Percentiles rank a stretch among this genome's conserved stretches.
Evolutionary conservation across 2,329 filamentous ascomycete genomes (phyloP).

Genomic region (Teratosphaeria nubilosa): DNA sequence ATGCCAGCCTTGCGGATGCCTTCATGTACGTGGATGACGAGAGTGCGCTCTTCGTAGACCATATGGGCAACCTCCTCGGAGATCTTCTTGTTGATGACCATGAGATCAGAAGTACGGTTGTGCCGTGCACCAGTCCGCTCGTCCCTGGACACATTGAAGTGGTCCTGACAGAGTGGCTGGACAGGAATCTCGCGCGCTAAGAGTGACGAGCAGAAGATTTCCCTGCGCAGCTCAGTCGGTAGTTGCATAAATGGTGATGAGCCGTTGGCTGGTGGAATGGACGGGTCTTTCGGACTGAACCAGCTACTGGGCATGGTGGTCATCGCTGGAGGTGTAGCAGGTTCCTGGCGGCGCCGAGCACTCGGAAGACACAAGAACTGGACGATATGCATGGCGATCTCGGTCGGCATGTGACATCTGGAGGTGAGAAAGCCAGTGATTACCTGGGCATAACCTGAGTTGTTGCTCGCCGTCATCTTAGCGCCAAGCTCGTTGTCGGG

Average conservation of each 20-base stretch:
- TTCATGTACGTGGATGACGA: conserved; percentile 22
- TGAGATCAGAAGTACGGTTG: conserved; percentile 15
- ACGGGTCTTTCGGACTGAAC: background rate
- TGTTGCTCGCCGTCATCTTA: background rate
- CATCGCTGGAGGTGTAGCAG: background rate
- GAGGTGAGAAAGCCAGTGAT: background rate
- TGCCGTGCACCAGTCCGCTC: background rate
- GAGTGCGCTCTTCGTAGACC: conserved; percentile 22
- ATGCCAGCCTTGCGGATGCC: conserved; percentile 17
- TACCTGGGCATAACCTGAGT: background rate
- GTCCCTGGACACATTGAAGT: background rate
- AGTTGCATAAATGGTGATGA: conserved; percentile 7
- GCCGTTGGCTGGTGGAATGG: conserved; percentile 5
- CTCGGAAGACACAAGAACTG: background rate
- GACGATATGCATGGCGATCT: background rate
- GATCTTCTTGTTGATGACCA: conserved; percentile 17
- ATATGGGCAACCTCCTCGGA: conserved; percentile 10
- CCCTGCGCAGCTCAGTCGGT: conserved; percentile 13
- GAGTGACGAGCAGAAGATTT: conserved; percentile 11
- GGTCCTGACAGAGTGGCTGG: conserved; percentile 4
- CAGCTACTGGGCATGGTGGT: background rate
- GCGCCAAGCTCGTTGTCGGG: background rate
- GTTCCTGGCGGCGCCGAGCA: background rate
- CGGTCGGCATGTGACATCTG: background rate
- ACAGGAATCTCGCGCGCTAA: conserved; percentile 7